Evolutionary conservation across 371 early-diverging fungal genomes (phyloP).

Genomic region (Mortierella polycephala): DNA sequence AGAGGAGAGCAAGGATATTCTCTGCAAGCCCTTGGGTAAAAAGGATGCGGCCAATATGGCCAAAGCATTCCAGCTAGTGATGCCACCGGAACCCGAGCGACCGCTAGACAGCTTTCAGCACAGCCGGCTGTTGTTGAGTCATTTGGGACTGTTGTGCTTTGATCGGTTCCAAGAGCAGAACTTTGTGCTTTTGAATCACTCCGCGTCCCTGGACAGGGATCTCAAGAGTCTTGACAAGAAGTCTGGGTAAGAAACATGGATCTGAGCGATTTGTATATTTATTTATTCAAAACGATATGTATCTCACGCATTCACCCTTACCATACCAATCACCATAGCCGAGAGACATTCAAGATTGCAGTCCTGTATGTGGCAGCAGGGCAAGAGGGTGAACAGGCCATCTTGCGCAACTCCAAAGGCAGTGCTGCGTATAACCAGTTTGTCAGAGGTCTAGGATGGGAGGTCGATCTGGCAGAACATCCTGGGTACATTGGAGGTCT

Average conservation of each 20-base stretch:
- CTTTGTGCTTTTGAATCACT: constrained; percentile 74
- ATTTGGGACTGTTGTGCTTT: constrained; percentile 79
- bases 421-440: constrained; percentile 82
- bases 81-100: constrained; percentile 65
- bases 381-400: constrained; percentile 87
- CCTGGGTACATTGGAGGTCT: constrained; percentile 91
- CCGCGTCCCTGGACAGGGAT: constrained; percentile 76
- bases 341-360: constrained; percentile 91
- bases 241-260: constrained; percentile 64
- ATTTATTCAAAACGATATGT: not conserved
- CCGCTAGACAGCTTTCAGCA: constrained; percentile 70
- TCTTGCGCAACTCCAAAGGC: constrained; percentile 80
- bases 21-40: constrained; percentile 2
- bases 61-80: constrained; percentile 67
- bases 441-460: constrained; percentile 86
- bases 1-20: not conserved
- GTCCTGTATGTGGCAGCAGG: constrained; percentile 92
- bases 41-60: constrained; percentile 62
- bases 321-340: constrained; percentile 44
- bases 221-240: constrained; percentile 82
- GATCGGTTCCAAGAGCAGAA: constrained; percentile 77
- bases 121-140: constrained; percentile 76
- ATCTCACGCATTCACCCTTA: not conserved
- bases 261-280: not conserved
- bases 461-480: constrained; percentile 86